A percentile compares a stretch with the other conserved stretches of the same genome.
Evolutionary conservation across 768 basidiomycete species (phyloP).

Genomic region (Amanita muscaria): DNA sequence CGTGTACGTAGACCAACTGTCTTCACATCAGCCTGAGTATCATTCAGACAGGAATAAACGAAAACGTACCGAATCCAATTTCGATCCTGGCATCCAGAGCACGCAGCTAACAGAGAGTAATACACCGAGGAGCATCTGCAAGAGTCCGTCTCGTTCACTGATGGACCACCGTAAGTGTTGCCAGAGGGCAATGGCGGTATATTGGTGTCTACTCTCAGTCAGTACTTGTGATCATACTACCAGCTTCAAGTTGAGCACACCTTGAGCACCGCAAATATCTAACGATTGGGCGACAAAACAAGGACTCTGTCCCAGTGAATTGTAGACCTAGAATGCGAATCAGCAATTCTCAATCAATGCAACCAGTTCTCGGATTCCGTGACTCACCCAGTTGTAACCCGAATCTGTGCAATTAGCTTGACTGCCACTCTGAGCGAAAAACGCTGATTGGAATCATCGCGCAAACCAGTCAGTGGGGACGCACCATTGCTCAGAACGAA

Average conservation of each 20-base stretch:
- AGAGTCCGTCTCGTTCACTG: constrained; percentile 20
- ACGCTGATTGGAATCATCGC: too few relatives aligned
- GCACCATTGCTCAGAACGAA: too few relatives aligned
- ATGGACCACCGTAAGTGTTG: constrained; percentile 37
- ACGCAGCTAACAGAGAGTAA: constrained; percentile 51
- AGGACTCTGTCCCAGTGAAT: neutral
- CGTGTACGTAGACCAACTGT: constrained; percentile 32
- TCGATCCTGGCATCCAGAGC: constrained; percentile 49
- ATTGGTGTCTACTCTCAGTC: neutral
- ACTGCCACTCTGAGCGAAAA: too few relatives aligned
- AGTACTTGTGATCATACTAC: too few relatives aligned
- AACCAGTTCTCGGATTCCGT: too few relatives aligned
- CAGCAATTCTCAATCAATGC: too few relatives aligned
- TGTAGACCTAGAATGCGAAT: neutral
- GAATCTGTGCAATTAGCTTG: too few relatives aligned
- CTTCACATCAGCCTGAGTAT: too few relatives aligned
- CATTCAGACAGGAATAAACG: too few relatives aligned
- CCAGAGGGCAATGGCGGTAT: constrained; percentile 21
- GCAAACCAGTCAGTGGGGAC: too few relatives aligned
- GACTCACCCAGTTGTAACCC: too few relatives aligned
- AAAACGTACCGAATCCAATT: constrained; percentile 17
- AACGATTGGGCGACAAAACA: neutral
- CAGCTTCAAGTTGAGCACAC: too few relatives aligned
- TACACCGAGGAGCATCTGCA: constrained; percentile 53
- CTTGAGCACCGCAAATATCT: neutral